Conservation (phyloP, 768 basidiomycete genomes). For the Rhodosporidiobolus odoratus region DNA sequence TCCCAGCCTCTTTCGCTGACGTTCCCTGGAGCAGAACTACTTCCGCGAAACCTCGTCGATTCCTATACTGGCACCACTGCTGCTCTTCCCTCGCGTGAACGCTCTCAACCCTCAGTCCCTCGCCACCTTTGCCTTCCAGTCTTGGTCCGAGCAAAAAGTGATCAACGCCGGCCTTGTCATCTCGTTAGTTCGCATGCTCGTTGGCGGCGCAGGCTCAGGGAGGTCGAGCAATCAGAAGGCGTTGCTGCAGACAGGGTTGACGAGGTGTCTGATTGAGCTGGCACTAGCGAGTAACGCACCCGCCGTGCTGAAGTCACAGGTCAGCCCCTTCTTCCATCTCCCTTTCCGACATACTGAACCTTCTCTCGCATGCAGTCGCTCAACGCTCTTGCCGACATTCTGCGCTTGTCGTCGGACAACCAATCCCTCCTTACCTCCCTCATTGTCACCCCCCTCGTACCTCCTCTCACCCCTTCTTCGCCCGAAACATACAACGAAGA, state of each 20-base stretch:
- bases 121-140: slow-evolving; percentile 85
- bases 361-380: slow-evolving; percentile 48
- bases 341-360: no score
- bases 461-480: slow-evolving; percentile 34
- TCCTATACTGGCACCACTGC: slow-evolving; percentile 61
- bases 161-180: slow-evolving; percentile 72
- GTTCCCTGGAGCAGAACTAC: slow-evolving; percentile 63
- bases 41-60: slow-evolving; percentile 74
- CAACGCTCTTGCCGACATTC: slow-evolving; percentile 58
- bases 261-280: slow-evolving; percentile 77
- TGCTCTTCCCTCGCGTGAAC: slow-evolving; percentile 54
- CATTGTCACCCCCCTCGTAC: slow-evolving; percentile 62
- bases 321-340: slow-evolving; percentile 38
- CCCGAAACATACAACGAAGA: slow-evolving; percentile 7
- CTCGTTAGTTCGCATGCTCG: slow-evolving; percentile 76
- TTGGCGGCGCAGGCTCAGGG: slow-evolving; percentile 51
- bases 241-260: slow-evolving; percentile 44
- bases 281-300: slow-evolving; percentile 93
- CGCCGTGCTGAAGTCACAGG: slow-evolving; percentile 77
- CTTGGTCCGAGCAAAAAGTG: slow-evolving; percentile 91
- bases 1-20: background rate
- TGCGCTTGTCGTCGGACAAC: slow-evolving; percentile 63
- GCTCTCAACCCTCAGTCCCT: slow-evolving; percentile 66
- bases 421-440: slow-evolving; percentile 67
- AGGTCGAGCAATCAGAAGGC: slow-evolving; percentile 45